Evolutionary conservation across 2,329 filamentous ascomycete genomes (phyloP).

Genomic region (Ascochyta pisi): DNA sequence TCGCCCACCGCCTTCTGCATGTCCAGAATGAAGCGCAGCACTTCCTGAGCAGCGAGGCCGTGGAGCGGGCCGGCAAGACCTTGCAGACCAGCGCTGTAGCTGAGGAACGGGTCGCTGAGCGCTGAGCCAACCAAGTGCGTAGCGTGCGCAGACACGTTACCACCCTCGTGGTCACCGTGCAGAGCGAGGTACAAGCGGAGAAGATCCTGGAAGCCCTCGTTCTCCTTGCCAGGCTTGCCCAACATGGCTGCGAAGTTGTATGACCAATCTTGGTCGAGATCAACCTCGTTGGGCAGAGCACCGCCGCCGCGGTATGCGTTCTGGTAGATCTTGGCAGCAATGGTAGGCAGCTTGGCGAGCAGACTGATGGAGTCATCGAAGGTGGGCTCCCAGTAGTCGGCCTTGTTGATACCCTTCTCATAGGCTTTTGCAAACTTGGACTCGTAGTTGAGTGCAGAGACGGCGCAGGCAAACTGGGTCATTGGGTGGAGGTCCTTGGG

Average conservation of each 20-base stretch:
- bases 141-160: slow-evolving; percentile 94
- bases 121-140: slow-evolving; percentile 96
- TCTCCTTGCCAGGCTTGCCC: slow-evolving; percentile 84
- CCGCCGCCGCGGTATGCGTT: slow-evolving; percentile 80
- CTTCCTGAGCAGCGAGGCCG: slow-evolving; percentile 93
- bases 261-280: slow-evolving; percentile 90
- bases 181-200: slow-evolving; percentile 93
- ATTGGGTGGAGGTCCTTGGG: slow-evolving; percentile 93
- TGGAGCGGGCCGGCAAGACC: slow-evolving; percentile 94
- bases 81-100: slow-evolving; percentile 93
- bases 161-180: slow-evolving; percentile 97
- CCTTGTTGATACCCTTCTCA: slow-evolving; percentile 88
- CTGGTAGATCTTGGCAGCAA: slow-evolving; percentile 97
- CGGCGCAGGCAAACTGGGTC: slow-evolving; percentile 96
- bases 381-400: slow-evolving; percentile 98
- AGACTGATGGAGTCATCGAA: slow-evolving; percentile 95
- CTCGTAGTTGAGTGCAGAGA: slow-evolving; percentile 94
- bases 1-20: slow-evolving; percentile 90
- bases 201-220: slow-evolving; percentile 94
- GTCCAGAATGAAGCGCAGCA: slow-evolving; percentile 93
- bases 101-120: slow-evolving; percentile 92
- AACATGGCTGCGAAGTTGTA: slow-evolving; percentile 99
- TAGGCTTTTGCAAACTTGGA: slow-evolving; percentile 94
- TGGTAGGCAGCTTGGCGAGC: slow-evolving; percentile 93
- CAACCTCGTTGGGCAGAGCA: slow-evolving; percentile 76